A percentile compares a stretch with the other conserved stretches of the same genome.
Evolutionary conservation across 225 moss, liverwort and hornwort species (phyloP).

Genomic region (Pseudisothecium myosuroides): DNA sequence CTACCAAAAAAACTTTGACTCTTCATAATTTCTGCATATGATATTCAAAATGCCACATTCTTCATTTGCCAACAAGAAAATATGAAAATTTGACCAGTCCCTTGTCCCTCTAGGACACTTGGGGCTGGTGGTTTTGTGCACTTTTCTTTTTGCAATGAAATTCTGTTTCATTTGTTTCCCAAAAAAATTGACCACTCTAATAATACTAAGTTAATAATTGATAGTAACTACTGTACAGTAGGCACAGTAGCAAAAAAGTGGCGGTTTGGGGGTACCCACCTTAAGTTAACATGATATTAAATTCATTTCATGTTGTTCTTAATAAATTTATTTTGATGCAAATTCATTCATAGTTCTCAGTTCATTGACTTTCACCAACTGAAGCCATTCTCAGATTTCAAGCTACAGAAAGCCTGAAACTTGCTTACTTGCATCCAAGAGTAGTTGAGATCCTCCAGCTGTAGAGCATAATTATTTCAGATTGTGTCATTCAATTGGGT

Average conservation of each 20-base stretch:
- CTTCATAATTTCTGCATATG: accelerated
- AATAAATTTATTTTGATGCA: neutral
- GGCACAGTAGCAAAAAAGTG: neutral
- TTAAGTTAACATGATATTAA: neutral
- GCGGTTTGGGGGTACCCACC: no score
- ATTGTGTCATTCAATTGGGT: neutral
- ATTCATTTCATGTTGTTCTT: neutral
- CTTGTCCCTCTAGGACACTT: no score
- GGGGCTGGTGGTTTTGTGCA: no score
- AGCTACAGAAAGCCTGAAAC: neutral
- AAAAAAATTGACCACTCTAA: neutral
- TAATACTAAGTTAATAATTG: no score
- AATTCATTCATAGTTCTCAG: neutral
- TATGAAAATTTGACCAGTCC: neutral
- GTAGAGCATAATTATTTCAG: neutral
- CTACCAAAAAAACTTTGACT: neutral
- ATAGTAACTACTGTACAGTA: no score
- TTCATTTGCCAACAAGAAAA: neutral
- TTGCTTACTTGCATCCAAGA: neutral
- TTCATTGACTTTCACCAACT: neutral
- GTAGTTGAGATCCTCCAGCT: neutral
- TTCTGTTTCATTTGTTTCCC: no score
- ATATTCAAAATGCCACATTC: accelerated
- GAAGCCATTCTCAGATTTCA: neutral
- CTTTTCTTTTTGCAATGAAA: no score